Evolutionary conservation across 2,329 filamentous ascomycete species (phyloP).

Genomic region (Blastomyces parvus): DNA sequence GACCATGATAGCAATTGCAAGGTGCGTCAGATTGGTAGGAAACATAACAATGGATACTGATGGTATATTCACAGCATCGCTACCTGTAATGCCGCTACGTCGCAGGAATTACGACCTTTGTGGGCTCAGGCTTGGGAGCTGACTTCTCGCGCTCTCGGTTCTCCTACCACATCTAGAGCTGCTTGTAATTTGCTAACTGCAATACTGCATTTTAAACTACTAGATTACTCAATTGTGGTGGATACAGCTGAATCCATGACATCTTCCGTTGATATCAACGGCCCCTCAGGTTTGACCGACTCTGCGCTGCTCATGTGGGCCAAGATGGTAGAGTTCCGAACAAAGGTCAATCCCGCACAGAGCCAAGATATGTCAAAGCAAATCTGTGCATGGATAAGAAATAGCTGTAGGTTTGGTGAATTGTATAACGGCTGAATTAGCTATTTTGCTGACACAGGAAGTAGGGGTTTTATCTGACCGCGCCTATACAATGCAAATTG

Average conservation of each 20-base stretch:
- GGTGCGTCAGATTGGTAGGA: conserved; percentile 43
- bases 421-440: conserved; percentile 8
- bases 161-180: conserved; percentile 61
- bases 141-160: conserved; percentile 59
- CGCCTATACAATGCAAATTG: conserved; percentile 55
- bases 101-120: conserved; percentile 34
- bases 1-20: conserved; percentile 73
- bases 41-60: conserved; percentile 10
- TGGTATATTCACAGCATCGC: conserved; percentile 24
- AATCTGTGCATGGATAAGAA: conserved; percentile 71
- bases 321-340: conserved; percentile 56
- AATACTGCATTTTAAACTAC: conserved; percentile 56
- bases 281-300: conserved; percentile 70
- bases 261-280: conserved; percentile 68
- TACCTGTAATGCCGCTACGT: conserved; percentile 26
- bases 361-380: conserved; percentile 59
- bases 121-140: conserved; percentile 74
- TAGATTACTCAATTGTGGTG: conserved; percentile 57
- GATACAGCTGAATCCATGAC: conserved; percentile 65
- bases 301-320: conserved; percentile 65
- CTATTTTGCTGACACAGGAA: conserved; percentile 13
- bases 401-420: conserved; percentile 73
- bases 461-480: conserved; percentile 52
- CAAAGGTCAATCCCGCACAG: conserved; percentile 57
- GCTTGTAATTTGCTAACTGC: conserved; percentile 64